These are phyloP conservation scores for Citeromyces nyonsensis DNA, from an alignment of 805 yeast genomes.

Conservation along the genomic window DNA sequence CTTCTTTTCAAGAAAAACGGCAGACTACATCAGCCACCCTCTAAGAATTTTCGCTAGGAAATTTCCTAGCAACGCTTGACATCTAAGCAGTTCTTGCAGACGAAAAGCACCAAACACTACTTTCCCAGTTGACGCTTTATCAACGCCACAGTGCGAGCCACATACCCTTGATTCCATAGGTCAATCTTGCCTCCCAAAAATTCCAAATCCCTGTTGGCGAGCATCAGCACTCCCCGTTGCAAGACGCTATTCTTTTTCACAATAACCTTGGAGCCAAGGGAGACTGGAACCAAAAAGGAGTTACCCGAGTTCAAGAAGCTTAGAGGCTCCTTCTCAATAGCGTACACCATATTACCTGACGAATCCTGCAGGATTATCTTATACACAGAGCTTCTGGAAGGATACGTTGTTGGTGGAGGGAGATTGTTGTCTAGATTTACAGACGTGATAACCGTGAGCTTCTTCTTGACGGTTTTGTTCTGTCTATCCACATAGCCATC, in stretches of 20 bases:
- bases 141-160: background rate
- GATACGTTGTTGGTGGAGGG: slow-evolving; percentile 2
- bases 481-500: slow-evolving; percentile 46
- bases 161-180: slow-evolving; percentile 17
- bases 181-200: slow-evolving; percentile 22
- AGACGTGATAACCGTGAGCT: slow-evolving; percentile 21
- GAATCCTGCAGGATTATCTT: slow-evolving; percentile 45
- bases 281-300: background rate
- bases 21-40: too few species aligned
- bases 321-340: slow-evolving; percentile 29
- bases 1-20: too few species aligned
- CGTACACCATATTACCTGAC: slow-evolving; percentile 34
- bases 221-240: slow-evolving; percentile 10
- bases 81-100: too few species aligned
- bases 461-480: slow-evolving; percentile 7
- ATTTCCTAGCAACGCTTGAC: too few species aligned
- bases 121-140: background rate
- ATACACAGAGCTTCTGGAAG: slow-evolving; percentile 15
- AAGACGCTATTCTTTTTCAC: background rate
- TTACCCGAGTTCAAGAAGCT: too few species aligned
- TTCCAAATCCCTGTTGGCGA: slow-evolving; percentile 12
- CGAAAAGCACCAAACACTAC: too few species aligned
- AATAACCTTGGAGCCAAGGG: slow-evolving; percentile 1
- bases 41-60: too few species aligned
- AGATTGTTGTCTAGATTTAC: slow-evolving; percentile 28